phyloP scores from a whole-genome alignment of 2,329 filamentous ascomycete species.

The Aspergillus brasiliensis region DNA sequence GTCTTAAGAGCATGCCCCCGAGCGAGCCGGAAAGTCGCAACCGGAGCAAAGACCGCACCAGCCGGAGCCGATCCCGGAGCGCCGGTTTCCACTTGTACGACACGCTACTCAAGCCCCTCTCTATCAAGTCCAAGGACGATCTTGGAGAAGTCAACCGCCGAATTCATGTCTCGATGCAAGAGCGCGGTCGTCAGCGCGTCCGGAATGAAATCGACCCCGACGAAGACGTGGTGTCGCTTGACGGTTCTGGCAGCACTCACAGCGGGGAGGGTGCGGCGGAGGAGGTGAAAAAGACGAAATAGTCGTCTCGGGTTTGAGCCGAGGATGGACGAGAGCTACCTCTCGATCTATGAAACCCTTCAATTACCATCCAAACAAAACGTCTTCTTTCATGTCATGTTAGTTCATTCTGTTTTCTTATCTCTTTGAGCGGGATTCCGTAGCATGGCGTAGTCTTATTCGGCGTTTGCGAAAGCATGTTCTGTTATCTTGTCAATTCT shows the following conservation, averaged over 20 bases:
- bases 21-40: constrained; percentile 16
- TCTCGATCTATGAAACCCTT: not conserved
- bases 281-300: constrained; percentile 13
- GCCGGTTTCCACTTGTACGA: constrained; percentile 12
- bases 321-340: not conserved
- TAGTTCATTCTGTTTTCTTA: not conserved
- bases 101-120: constrained; percentile 19
- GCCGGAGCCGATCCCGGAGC: constrained; percentile 18
- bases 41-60: constrained; percentile 16
- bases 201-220: constrained; percentile 18
- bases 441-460: not conserved
- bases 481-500: too few relatives aligned
- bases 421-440: not conserved
- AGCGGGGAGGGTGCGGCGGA: constrained; percentile 2
- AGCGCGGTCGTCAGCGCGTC: constrained; percentile 20
- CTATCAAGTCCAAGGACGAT: constrained; percentile 18
- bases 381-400: not conserved
- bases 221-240: constrained; percentile 10
- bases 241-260: constrained; percentile 1
- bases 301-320: not conserved
- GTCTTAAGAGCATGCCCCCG: constrained; percentile 27
- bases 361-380: not conserved
- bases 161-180: constrained; percentile 23
- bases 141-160: constrained; percentile 19
- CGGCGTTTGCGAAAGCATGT: not conserved